Evolutionary conservation across 2,329 filamentous ascomycete species (phyloP).

Genomic region (Neofusicoccum ribis): DNA sequence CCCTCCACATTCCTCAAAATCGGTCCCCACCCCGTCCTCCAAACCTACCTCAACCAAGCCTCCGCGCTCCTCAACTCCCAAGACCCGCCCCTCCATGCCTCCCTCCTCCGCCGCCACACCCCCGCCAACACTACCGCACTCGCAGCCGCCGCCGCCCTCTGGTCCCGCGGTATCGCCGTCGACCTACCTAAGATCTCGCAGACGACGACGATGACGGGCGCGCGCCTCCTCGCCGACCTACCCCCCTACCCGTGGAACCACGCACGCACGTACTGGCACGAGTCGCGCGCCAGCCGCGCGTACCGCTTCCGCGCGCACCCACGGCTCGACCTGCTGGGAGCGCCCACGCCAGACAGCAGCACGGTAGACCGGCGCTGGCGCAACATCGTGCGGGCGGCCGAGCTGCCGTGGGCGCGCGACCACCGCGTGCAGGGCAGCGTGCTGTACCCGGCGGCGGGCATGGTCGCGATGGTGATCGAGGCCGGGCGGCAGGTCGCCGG

Average conservation of each 20-base stretch:
- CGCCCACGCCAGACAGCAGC: neutral
- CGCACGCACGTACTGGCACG: slow-evolving; percentile 28
- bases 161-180: slow-evolving; percentile 21
- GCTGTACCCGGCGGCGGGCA: slow-evolving; percentile 36
- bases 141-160: slow-evolving; percentile 13
- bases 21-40: too few species aligned
- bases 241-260: slow-evolving; percentile 39
- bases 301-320: slow-evolving; percentile 20
- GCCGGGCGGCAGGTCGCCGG: slow-evolving; percentile 27
- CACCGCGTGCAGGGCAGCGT: slow-evolving; percentile 27
- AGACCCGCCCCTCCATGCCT: too few species aligned
- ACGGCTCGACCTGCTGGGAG: neutral
- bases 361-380: slow-evolving; percentile 22
- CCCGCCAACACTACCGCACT: too few species aligned
- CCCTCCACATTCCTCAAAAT: too few species aligned
- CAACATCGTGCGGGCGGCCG: slow-evolving; percentile 23
- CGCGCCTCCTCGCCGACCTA: slow-evolving; percentile 24
- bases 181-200: slow-evolving; percentile 24
- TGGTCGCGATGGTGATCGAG: slow-evolving; percentile 36
- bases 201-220: slow-evolving; percentile 15
- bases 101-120: too few species aligned
- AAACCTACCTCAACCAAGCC: too few species aligned
- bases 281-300: slow-evolving; percentile 19
- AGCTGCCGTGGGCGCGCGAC: slow-evolving; percentile 29
- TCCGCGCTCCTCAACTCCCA: too few species aligned